Evolutionary conservation across 805 yeast species (phyloP).

Genomic region (Metschnikowia peoriensis): DNA sequence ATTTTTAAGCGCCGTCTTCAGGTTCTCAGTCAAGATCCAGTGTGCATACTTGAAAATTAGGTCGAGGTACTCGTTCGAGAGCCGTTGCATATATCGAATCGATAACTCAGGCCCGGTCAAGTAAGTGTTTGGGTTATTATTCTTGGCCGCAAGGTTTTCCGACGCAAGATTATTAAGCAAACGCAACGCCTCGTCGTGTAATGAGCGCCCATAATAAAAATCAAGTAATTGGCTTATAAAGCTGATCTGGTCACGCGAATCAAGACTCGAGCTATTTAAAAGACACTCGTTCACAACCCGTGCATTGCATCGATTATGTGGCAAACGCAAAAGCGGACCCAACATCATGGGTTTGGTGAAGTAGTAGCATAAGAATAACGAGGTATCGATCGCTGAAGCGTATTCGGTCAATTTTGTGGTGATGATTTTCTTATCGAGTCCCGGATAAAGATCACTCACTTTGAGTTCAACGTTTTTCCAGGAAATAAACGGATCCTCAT

Average conservation of each 20-base stretch:
- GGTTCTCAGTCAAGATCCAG: conserved; percentile 44
- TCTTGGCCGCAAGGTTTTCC: conserved; percentile 14
- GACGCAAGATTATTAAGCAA: conserved; percentile 43
- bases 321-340: conserved; percentile 77
- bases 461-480: conserved; percentile 49
- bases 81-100: conserved; percentile 56
- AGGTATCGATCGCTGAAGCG: conserved; percentile 65
- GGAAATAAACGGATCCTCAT: conserved; percentile 24
- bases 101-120: conserved; percentile 43
- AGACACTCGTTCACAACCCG: conserved; percentile 57
- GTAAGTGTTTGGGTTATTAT: conserved; percentile 23
- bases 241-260: conserved; percentile 24
- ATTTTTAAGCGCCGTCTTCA: conserved; percentile 6
- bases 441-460: conserved; percentile 42
- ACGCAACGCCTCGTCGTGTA: conserved; percentile 66
- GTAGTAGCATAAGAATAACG: conserved; percentile 72
- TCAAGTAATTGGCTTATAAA: conserved; percentile 71
- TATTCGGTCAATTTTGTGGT: conserved; percentile 25
- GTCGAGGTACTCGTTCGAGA: conserved; percentile 48
- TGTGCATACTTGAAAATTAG: conserved; percentile 56
- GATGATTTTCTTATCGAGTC: conserved; percentile 20
- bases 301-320: conserved; percentile 69
- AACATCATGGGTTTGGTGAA: conserved; percentile 67
- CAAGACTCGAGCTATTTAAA: conserved; percentile 30
- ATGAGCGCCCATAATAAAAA: conserved; percentile 61